phyloP scores from a whole-genome alignment of 2,329 filamentous ascomycete genomes.

The Cordyceps tenuipes region DNA sequence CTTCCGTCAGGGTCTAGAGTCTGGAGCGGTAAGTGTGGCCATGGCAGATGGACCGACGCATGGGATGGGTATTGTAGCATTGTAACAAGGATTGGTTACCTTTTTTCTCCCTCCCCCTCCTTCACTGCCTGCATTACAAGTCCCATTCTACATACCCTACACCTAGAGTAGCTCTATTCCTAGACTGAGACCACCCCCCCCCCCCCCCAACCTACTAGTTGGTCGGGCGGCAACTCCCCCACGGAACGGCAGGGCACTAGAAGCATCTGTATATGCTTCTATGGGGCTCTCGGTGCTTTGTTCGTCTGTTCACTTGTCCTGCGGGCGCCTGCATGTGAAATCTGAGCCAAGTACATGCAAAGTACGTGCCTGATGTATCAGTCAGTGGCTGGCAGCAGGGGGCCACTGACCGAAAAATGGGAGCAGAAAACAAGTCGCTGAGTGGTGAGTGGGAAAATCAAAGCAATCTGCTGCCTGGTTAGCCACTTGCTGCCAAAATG shows the following conservation, averaged over 20 bases:
- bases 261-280: constrained; percentile 1
- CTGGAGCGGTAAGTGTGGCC: background rate
- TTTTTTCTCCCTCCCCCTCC: too few relatives aligned
- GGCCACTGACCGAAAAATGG: background rate
- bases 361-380: background rate
- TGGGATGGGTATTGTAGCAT: background rate
- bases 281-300: background rate
- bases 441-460: background rate
- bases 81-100: too few relatives aligned
- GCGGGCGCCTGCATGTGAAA: constrained; percentile 4
- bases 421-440: background rate
- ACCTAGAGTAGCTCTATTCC: background rate
- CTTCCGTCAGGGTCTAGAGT: background rate
- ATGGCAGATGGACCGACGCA: background rate
- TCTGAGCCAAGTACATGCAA: background rate
- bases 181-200: background rate
- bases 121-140: background rate
- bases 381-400: background rate
- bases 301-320: background rate
- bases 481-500: background rate
- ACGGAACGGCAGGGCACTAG: constrained; percentile 5
- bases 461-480: background rate
- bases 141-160: background rate
- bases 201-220: too few relatives aligned
- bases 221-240: constrained; percentile 2